These are phyloP conservation scores for Yamadazyma philogaea DNA, from an alignment of 805 yeast species.

Conservation along the genomic window DNA sequence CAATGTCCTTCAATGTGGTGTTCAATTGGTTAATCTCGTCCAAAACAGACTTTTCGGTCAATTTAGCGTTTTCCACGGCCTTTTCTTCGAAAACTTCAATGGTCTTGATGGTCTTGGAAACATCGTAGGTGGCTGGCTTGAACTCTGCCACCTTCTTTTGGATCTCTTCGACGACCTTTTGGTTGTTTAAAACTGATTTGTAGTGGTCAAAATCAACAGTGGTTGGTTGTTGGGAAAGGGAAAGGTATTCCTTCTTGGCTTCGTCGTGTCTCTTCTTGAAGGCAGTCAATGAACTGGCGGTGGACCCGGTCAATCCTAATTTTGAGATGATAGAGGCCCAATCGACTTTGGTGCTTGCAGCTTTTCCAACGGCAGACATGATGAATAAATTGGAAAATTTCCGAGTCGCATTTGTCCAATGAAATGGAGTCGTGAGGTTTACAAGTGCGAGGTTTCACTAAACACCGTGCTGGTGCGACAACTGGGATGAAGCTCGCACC, in stretches of 20 bases:
- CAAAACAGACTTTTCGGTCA: slow-evolving; percentile 84
- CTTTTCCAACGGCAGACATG: slow-evolving; percentile 45
- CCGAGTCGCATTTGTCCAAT: slow-evolving; percentile 7
- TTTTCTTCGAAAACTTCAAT: slow-evolving; percentile 91
- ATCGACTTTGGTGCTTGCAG: slow-evolving; percentile 84
- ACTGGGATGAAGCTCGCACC: no score
- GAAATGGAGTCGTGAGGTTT: slow-evolving; percentile 1
- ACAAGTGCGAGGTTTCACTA: not conserved
- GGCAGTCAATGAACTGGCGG: slow-evolving; percentile 82
- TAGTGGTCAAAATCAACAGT: slow-evolving; percentile 79
- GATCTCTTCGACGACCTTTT: slow-evolving; percentile 71
- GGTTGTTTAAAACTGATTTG: slow-evolving; percentile 78
- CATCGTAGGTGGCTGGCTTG: slow-evolving; percentile 83
- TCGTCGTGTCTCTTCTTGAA: slow-evolving; percentile 99
- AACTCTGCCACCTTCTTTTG: slow-evolving; percentile 72
- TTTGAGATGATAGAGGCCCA: slow-evolving; percentile 90
- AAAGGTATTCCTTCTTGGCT: slow-evolving; percentile 79
- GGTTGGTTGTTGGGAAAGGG: slow-evolving; percentile 68
- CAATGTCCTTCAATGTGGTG: slow-evolving; percentile 88
- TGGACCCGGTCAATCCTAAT: slow-evolving; percentile 88
- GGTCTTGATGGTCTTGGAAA: slow-evolving; percentile 84
- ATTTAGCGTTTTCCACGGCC: slow-evolving; percentile 93
- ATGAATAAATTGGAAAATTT: not conserved
- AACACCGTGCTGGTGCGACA: no score
- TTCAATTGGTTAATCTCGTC: slow-evolving; percentile 83